Conservation (phyloP, 257 asterid genomes). For the Jasminum sambac region DNA sequence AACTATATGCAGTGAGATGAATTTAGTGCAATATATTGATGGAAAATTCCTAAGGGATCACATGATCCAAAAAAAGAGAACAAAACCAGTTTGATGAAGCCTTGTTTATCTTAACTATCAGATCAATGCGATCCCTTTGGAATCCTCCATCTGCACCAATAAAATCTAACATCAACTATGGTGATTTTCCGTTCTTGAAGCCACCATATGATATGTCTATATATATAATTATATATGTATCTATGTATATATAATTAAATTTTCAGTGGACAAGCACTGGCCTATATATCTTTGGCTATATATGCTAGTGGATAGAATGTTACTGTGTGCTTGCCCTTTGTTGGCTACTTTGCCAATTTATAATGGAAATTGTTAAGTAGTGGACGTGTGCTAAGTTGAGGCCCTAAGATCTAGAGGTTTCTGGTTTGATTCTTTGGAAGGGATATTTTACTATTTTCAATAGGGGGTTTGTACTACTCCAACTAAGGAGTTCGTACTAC, state of each 20-base stretch:
- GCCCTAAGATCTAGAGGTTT: no score
- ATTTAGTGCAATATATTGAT: conserved; percentile 25
- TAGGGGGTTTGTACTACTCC: no score
- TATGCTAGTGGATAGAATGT: conserved; percentile 20
- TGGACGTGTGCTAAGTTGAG: no score
- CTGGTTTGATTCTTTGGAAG: no score
- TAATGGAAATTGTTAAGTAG: background rate
- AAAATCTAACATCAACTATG: background rate
- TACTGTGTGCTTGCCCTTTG: conserved; percentile 32
- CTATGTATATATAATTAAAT: background rate
- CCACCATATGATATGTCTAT: no score
- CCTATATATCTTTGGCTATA: background rate
- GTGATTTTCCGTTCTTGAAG: no score
- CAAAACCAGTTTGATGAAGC: background rate
- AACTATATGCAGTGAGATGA: conserved; percentile 6
- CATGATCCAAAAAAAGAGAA: conserved; percentile 34
- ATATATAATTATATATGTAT: background rate
- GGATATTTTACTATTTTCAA: no score
- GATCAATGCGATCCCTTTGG: conserved; percentile 44
- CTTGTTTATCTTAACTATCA: conserved; percentile 5
- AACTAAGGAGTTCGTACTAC: no score
- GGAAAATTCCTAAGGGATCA: conserved; percentile 62
- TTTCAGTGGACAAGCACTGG: background rate
- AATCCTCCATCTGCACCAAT: conserved; percentile 43
- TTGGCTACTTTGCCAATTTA: conserved; percentile 28